Conservation (phyloP, 345 rosid species). For the Gossypium thurberi region DNA sequence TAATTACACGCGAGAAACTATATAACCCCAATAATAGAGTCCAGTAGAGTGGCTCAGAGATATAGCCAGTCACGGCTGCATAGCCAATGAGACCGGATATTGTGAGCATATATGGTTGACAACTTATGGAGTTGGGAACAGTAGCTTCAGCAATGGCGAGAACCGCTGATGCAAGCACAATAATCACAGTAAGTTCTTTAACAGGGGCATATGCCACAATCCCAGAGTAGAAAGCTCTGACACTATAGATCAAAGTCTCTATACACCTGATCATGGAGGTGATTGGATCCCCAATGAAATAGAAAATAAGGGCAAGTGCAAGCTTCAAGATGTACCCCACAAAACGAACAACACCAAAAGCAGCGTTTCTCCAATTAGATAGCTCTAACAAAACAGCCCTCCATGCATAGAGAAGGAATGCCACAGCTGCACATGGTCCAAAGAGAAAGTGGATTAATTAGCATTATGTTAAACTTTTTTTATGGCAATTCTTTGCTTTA, state of each 20-base stretch:
- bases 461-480: background rate
- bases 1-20: conserved; percentile 49
- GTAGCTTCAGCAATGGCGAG: conserved; percentile 81
- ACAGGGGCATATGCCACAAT: conserved; percentile 66
- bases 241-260: conserved; percentile 48
- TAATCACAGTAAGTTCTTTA: conserved; percentile 49
- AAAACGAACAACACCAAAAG: conserved; percentile 34
- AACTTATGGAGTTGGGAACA: conserved; percentile 46
- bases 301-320: conserved; percentile 57
- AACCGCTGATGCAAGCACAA: conserved; percentile 63
- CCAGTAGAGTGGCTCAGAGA: conserved; percentile 82
- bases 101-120: conserved; percentile 60
- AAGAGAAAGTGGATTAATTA: background rate
- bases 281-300: conserved; percentile 72
- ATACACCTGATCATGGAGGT: conserved; percentile 45
- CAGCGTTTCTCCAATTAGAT: conserved; percentile 59
- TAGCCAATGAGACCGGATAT: conserved; percentile 64
- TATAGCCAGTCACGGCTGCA: conserved; percentile 66
- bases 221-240: conserved; percentile 64
- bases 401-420: conserved; percentile 75
- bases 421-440: conserved; percentile 48
- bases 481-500: background rate
- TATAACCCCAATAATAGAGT: conserved; percentile 56
- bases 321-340: conserved; percentile 58
- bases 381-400: conserved; percentile 76